These are phyloP conservation scores for Chloromonas sp. DNA, from an alignment of 163 green algal species.

Conservation along the genomic window DNA sequence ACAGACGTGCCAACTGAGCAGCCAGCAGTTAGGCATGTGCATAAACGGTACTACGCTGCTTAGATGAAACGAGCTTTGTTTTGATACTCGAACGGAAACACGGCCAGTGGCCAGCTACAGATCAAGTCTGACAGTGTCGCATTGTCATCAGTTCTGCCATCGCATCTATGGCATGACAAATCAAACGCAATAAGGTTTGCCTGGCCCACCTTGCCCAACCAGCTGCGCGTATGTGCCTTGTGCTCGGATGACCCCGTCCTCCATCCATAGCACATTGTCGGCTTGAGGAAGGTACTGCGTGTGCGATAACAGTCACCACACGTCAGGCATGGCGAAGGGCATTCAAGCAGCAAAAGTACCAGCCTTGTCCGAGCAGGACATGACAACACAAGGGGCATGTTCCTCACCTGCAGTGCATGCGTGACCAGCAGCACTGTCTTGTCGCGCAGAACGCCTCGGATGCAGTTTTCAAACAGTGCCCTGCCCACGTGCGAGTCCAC, in stretches of 20 bases:
- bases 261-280: conserved; percentile 52
- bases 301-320: too few relatives aligned
- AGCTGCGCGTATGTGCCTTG: conserved; percentile 48
- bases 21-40: too few relatives aligned
- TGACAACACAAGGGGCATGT: conserved; percentile 23
- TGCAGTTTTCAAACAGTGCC: conserved; percentile 77
- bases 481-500: conserved; percentile 31
- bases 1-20: neutral
- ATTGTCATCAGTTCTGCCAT: too few relatives aligned
- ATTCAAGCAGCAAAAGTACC: too few relatives aligned
- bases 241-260: conserved; percentile 39
- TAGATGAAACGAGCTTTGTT: too few relatives aligned
- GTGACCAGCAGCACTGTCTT: conserved; percentile 3
- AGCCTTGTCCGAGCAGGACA: conserved; percentile 44
- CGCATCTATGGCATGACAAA: too few relatives aligned
- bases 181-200: neutral
- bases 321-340: too few relatives aligned
- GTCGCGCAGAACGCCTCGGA: conserved; percentile 41
- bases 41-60: too few relatives aligned
- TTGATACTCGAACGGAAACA: too few relatives aligned
- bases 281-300: conserved; percentile 60
- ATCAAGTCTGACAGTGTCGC: too few relatives aligned
- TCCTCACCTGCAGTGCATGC: neutral
- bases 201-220: conserved; percentile 21
- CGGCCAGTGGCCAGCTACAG: too few relatives aligned